Evolutionary conservation across 768 basidiomycete genomes (phyloP).

Genomic region (Phlegmacium glaucopus): DNA sequence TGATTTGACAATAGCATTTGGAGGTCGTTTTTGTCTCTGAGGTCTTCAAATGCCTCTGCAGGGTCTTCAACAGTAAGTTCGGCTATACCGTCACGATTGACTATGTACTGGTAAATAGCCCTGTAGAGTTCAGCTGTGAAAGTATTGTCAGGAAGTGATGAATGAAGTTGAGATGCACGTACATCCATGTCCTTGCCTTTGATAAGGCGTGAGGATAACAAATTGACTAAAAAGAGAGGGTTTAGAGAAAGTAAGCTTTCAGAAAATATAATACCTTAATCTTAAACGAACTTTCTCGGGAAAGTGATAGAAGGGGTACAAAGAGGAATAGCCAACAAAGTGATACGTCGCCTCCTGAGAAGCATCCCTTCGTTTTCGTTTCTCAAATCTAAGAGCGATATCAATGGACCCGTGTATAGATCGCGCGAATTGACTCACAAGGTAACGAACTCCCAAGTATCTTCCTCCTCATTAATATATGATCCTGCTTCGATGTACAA

Average conservation of each 20-base stretch:
- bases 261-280: conserved; percentile 58
- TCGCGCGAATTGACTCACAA: conserved; percentile 49
- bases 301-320: conserved; percentile 95
- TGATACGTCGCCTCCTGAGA: conserved; percentile 69
- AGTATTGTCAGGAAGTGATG: neutral
- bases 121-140: conserved; percentile 78
- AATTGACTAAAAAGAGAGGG: conserved; percentile 69
- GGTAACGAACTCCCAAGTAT: conserved; percentile 89
- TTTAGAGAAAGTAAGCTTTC: neutral
- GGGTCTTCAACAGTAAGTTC: conserved; percentile 98
- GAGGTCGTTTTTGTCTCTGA: conserved; percentile 90
- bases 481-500: conserved; percentile 95
- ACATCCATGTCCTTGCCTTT: conserved; percentile 90
- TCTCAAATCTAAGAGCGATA: conserved; percentile 64
- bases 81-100: conserved; percentile 65
- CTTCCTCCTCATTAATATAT: conserved; percentile 92
- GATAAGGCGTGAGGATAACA: conserved; percentile 87
- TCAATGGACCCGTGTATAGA: neutral
- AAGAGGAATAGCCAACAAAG: conserved; percentile 90
- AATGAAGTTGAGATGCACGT: conserved; percentile 24
- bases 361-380: conserved; percentile 56
- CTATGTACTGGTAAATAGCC: conserved; percentile 76
- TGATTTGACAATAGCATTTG: conserved; percentile 64
- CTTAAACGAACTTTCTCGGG: conserved; percentile 88
- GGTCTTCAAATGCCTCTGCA: conserved; percentile 95